Evolutionary conservation across 257 asterid genomes (phyloP).

Genomic region (Thymus mandschuricus): DNA sequence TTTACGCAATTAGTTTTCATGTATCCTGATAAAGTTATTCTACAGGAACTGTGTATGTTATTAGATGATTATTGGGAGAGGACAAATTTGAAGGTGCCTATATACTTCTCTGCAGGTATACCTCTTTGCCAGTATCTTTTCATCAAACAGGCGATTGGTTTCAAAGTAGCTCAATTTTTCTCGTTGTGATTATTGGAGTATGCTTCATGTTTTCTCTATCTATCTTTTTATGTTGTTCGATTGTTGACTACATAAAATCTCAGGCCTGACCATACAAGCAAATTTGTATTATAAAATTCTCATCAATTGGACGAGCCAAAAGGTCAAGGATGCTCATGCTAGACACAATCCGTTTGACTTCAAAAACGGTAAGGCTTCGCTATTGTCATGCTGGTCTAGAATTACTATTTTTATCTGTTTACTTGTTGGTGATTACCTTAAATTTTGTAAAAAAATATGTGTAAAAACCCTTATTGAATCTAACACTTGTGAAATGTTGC

Average conservation of each 20-base stretch:
- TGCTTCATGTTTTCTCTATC: slow-evolving; percentile 11
- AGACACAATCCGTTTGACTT: slow-evolving; percentile 86
- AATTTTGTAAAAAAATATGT: not conserved
- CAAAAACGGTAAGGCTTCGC: slow-evolving; percentile 61
- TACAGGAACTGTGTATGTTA: slow-evolving; percentile 91
- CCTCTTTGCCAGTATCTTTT: slow-evolving; percentile 27
- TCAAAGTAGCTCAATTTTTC: not conserved
- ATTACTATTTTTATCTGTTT: not conserved
- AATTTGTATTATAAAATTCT: slow-evolving; percentile 79
- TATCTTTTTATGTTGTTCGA: not conserved
- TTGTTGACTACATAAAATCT: slow-evolving; percentile 30
- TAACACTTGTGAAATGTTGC: slow-evolving; percentile 36
- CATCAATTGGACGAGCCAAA: slow-evolving; percentile 96
- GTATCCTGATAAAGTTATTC: slow-evolving; percentile 28
- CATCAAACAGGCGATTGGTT: not conserved
- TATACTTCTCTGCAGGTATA: slow-evolving; percentile 86
- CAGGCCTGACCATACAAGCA: slow-evolving; percentile 95
- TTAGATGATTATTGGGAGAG: slow-evolving; percentile 94
- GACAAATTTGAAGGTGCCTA: slow-evolving; percentile 85
- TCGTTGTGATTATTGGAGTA: not conserved
- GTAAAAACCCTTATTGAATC: slow-evolving; percentile 7
- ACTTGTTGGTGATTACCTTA: not conserved
- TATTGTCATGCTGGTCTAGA: not conserved
- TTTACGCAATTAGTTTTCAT: not conserved
- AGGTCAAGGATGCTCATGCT: slow-evolving; percentile 83